Percentiles rank a stretch among this genome's conserved stretches.
Conservation (phyloP, 805 yeast genomes). For the Alloascoidea hylecoeti region DNA sequence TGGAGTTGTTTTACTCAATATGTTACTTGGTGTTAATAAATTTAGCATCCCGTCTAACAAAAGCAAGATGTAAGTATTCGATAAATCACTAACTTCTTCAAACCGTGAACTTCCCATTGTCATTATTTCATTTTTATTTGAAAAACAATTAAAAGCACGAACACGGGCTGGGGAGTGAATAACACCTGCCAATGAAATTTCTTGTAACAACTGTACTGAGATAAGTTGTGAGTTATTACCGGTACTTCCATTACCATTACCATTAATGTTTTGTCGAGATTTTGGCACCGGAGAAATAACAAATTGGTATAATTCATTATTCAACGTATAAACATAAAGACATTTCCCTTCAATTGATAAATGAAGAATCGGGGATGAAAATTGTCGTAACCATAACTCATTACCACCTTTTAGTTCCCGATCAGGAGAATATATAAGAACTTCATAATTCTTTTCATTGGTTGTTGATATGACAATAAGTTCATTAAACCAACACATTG, state of each 20-base stretch:
- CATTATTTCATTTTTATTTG: slow-evolving; percentile 5
- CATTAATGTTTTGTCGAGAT: slow-evolving; percentile 6
- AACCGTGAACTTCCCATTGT: slow-evolving; percentile 3
- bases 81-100: slow-evolving; percentile 6
- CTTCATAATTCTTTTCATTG: slow-evolving; percentile 13
- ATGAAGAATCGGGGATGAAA: slow-evolving; percentile 16
- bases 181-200: slow-evolving; percentile 19
- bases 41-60: slow-evolving; percentile 22
- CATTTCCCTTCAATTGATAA: slow-evolving; percentile 15
- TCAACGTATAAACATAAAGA: slow-evolving; percentile 19
- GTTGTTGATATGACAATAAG: slow-evolving; percentile 19
- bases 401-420: slow-evolving; percentile 16
- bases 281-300: slow-evolving; percentile 7
- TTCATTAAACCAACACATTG: slow-evolving; percentile 21
- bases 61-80: slow-evolving; percentile 14
- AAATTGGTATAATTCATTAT: slow-evolving; percentile 16
- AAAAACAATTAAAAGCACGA: slow-evolving; percentile 16
- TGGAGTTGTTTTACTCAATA: slow-evolving; percentile 1
- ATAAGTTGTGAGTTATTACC: no score
- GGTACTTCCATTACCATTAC: slow-evolving; percentile 5
- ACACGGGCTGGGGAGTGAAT: slow-evolving; percentile 23
- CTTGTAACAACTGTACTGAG: slow-evolving; percentile 14
- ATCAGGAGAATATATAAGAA: slow-evolving; percentile 22
- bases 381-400: slow-evolving; percentile 13
- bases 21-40: slow-evolving; percentile 10